A percentile compares a stretch with the other conserved stretches of the same genome.
These are phyloP conservation scores for Alternaria burnsii DNA, from an alignment of 2,329 filamentous ascomycete genomes.

Conservation along the genomic window DNA sequence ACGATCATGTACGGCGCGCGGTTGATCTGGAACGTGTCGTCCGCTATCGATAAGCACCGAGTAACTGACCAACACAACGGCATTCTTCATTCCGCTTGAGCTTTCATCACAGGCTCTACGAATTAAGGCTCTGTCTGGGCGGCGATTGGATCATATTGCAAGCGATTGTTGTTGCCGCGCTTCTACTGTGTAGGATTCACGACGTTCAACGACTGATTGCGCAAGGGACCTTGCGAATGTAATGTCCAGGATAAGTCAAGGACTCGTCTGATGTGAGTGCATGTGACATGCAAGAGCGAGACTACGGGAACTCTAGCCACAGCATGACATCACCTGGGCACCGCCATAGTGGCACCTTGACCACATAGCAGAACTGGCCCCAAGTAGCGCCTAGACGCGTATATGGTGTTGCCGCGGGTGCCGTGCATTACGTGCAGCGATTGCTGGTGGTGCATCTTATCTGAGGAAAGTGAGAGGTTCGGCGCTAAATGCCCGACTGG, in stretches of 20 bases:
- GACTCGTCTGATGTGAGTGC: not conserved
- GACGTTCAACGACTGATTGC: no score
- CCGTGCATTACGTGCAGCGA: slow-evolving; percentile 2
- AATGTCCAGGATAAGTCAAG: no score
- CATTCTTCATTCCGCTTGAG: not conserved
- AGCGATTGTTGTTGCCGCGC: not conserved
- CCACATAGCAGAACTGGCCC: not conserved
- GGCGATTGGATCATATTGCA: not conserved
- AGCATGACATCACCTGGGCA: not conserved
- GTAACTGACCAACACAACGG: not conserved
- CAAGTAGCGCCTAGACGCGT: not conserved
- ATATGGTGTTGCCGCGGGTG: not conserved
- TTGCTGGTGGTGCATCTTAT: slow-evolving; percentile 7
- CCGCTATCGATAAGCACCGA: slow-evolving; percentile 20
- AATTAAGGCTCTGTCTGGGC: not conserved
- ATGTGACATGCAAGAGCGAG: not conserved
- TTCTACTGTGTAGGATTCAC: not conserved
- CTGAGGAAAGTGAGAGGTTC: slow-evolving; percentile 17
- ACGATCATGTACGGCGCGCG: slow-evolving; percentile 9
- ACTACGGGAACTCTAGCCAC: not conserved
- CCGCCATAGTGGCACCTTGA: not conserved
- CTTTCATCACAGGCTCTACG: no score
- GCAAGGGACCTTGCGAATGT: no score
- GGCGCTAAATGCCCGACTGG: slow-evolving; percentile 13
- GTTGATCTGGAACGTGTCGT: slow-evolving; percentile 11